phyloP scores from a whole-genome alignment of 1,139 yeast genomes.

The Saccharomyces pastorianus region DNA sequence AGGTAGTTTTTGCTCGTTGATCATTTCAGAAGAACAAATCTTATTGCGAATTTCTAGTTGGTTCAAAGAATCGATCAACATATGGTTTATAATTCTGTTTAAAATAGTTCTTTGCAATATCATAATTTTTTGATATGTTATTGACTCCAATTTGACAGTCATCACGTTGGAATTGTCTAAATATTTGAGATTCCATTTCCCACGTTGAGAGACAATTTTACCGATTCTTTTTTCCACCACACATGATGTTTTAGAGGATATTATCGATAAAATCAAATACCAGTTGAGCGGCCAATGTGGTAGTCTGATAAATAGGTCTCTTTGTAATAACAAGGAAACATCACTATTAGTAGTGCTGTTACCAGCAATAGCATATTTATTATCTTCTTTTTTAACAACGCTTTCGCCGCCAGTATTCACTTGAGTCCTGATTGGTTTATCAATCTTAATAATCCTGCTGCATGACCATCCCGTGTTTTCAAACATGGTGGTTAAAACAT shows the following conservation, averaged over 20 bases:
- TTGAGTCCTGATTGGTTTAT: conserved; percentile 27
- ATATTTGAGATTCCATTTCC: conserved; percentile 51
- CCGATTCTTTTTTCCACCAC: conserved; percentile 44
- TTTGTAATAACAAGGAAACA: conserved; percentile 17
- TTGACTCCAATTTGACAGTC: conserved; percentile 29
- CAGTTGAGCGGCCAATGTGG: conserved; percentile 68
- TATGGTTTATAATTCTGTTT: conserved; percentile 53
- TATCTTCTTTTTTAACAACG: conserved; percentile 1
- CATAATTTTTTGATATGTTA: conserved; percentile 44
- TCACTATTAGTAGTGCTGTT: conserved; percentile 3
- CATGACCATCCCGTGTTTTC: conserved; percentile 62
- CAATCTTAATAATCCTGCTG: conserved; percentile 46
- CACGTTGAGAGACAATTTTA: conserved; percentile 49
- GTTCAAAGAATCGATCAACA: conserved; percentile 54
- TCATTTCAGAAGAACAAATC: conserved; percentile 17
- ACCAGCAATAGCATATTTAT: conserved; percentile 8
- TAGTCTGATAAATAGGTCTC: conserved; percentile 48
- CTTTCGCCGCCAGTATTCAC: conserved; percentile 13
- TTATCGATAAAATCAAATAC: conserved; percentile 50
- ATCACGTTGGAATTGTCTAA: conserved; percentile 36
- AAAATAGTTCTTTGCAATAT: conserved; percentile 46
- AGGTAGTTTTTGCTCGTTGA: conserved; percentile 16
- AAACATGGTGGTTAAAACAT: conserved; percentile 46
- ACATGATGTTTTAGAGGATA: conserved; percentile 45
- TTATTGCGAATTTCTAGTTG: conserved; percentile 26